These are phyloP conservation scores for Penicillium sp. DNA, from an alignment of 2,329 filamentous ascomycete genomes.

Conservation along the genomic window DNA sequence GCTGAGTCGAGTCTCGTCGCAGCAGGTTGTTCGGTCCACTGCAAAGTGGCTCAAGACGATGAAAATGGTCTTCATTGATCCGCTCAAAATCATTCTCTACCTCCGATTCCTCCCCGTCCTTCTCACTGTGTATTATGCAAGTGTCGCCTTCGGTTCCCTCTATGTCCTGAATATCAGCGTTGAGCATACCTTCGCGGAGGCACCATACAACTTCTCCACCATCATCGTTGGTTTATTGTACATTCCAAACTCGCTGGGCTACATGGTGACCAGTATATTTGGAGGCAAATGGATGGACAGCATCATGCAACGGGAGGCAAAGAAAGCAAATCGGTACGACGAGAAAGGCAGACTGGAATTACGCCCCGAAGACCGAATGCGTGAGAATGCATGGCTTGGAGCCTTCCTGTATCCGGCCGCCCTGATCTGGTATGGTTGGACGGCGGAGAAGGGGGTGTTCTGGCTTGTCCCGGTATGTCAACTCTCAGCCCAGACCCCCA, in stretches of 20 bases:
- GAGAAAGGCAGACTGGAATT: slow-evolving; percentile 57
- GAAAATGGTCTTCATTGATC: slow-evolving; percentile 60
- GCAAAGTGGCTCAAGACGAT: slow-evolving; percentile 48
- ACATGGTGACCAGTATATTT: slow-evolving; percentile 58
- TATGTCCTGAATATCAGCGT: slow-evolving; percentile 72
- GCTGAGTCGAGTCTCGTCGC: slow-evolving; percentile 50
- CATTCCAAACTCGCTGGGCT: slow-evolving; percentile 66
- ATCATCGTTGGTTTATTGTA: slow-evolving; percentile 67
- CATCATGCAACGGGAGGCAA: slow-evolving; percentile 70
- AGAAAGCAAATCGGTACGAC: slow-evolving; percentile 60
- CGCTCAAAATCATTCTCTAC: slow-evolving; percentile 60
- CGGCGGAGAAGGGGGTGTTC: slow-evolving; percentile 52
- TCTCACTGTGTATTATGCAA: slow-evolving; percentile 64
- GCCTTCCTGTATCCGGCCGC: slow-evolving; percentile 61
- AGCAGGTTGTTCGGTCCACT: slow-evolving; percentile 52
- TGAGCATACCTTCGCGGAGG: slow-evolving; percentile 57
- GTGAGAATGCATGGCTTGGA: slow-evolving; percentile 71
- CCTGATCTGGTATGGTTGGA: slow-evolving; percentile 71
- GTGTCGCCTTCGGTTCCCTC: slow-evolving; percentile 64
- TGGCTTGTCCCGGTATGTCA: slow-evolving; percentile 50
- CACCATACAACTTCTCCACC: slow-evolving; percentile 61
- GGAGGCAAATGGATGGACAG: slow-evolving; percentile 70
- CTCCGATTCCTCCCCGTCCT: slow-evolving; percentile 66
- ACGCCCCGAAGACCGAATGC: slow-evolving; percentile 70
- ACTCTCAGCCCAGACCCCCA: background rate